These are phyloP conservation scores for Paraleonurus japonicus DNA, from an alignment of 257 asterid genomes.

Conservation along the genomic window DNA sequence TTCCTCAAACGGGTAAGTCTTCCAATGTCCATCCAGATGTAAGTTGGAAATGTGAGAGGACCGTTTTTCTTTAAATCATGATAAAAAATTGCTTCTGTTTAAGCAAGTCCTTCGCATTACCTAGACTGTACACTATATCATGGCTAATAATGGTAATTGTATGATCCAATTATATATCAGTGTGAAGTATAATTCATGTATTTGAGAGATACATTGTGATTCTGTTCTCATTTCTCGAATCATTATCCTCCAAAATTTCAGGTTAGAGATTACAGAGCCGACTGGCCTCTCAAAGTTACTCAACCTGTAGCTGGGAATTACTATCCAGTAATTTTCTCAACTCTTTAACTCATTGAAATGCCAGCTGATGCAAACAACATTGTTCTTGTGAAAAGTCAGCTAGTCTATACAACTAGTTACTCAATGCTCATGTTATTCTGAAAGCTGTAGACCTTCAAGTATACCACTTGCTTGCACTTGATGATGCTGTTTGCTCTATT, in stretches of 20 bases:
- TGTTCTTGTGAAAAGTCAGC: background rate
- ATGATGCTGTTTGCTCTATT: background rate
- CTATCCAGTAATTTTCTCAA: slow-evolving; percentile 63
- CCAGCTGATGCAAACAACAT: background rate
- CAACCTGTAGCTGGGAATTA: slow-evolving; percentile 94
- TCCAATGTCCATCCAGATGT: background rate
- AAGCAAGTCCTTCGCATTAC: background rate
- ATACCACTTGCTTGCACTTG: background rate
- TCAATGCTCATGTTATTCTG: background rate
- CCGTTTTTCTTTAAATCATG: background rate
- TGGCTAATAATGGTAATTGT: background rate
- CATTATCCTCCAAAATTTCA: slow-evolving; percentile 32
- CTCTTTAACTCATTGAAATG: slow-evolving; percentile 16
- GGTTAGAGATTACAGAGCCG: slow-evolving; percentile 79
- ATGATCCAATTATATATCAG: background rate
- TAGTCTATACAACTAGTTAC: no score
- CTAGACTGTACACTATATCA: background rate
- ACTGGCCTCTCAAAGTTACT: slow-evolving; percentile 79
- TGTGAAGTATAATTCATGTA: background rate
- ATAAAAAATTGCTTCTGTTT: background rate
- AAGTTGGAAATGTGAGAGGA: background rate
- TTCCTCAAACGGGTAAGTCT: slow-evolving; percentile 69
- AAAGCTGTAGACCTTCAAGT: background rate
- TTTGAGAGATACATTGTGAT: background rate
- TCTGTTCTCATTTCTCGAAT: slow-evolving; percentile 4